These are phyloP conservation scores for Aspergillus homomorphus DNA, from an alignment of 495 filamentous ascomycete genomes.

Conservation along the genomic window DNA sequence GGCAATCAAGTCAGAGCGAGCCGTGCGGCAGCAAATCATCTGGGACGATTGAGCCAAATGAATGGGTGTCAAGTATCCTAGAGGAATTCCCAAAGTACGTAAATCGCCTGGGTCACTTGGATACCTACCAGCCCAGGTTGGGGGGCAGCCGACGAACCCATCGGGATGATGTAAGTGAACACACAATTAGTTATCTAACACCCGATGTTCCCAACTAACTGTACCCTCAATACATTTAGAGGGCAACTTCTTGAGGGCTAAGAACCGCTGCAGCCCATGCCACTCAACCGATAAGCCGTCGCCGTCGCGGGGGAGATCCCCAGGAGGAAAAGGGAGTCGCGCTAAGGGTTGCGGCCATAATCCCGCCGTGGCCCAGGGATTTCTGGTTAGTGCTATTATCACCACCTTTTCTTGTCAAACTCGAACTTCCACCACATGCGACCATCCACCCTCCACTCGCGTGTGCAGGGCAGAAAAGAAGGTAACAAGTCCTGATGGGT, in stretches of 20 bases:
- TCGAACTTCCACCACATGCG: neutral
- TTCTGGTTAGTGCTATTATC: constrained; percentile 13
- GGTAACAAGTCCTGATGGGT: neutral
- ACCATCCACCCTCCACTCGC: neutral
- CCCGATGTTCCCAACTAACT: too few relatives aligned
- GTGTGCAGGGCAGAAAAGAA: neutral
- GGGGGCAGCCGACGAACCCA: constrained; percentile 1
- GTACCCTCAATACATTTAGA: too few relatives aligned
- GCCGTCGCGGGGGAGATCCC: constrained; percentile 16
- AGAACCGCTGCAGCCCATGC: neutral
- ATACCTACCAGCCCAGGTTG: constrained; percentile 5
- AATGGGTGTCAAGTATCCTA: neutral
- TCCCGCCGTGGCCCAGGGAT: constrained; percentile 8
- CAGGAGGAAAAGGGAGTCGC: constrained; percentile 8
- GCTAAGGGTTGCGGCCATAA: constrained; percentile 9
- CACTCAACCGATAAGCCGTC: constrained; percentile 11
- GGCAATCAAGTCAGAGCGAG: constrained; percentile 19
- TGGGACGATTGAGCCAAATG: constrained; percentile 11
- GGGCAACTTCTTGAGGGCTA: constrained; percentile 13
- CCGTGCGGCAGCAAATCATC: constrained; percentile 16
- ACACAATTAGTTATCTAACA: neutral
- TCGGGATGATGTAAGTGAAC: constrained; percentile 9
- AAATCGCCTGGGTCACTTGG: constrained; percentile 12
- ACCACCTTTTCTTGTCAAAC: neutral
- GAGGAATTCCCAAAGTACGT: constrained; percentile 16